Evolutionary conservation across 176 grass and related monocot species (phyloP).

Genomic region (Oryza australiensis): DNA sequence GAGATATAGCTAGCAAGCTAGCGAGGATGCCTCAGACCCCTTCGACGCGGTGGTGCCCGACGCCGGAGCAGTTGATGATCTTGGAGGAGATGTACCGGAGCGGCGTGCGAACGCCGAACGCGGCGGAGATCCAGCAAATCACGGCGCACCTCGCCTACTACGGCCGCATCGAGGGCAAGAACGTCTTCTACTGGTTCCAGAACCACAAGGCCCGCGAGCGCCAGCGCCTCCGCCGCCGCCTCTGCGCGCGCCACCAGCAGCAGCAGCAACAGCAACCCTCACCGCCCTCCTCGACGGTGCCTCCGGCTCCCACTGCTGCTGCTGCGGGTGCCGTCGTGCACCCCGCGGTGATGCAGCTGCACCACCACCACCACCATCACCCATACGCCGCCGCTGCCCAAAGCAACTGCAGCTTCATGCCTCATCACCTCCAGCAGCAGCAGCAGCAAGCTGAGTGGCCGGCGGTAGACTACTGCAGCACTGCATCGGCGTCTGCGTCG

Average conservation of each 20-base stretch:
- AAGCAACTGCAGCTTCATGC: slow-evolving; percentile 25
- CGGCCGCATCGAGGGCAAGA: slow-evolving; percentile 90
- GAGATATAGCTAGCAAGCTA: slow-evolving; percentile 5
- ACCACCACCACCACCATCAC: slow-evolving; percentile 37
- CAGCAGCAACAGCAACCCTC: slow-evolving; percentile 31
- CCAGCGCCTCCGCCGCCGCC: slow-evolving; percentile 68
- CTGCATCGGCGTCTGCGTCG: background rate
- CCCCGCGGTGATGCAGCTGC: slow-evolving; percentile 46
- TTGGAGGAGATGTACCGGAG: slow-evolving; percentile 89
- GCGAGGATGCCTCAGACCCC: slow-evolving; percentile 81
- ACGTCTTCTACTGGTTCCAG: slow-evolving; percentile 97
- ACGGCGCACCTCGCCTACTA: slow-evolving; percentile 82
- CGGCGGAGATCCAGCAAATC: slow-evolving; percentile 84
- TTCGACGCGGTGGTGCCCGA: slow-evolving; percentile 84
- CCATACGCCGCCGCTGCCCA: slow-evolving; percentile 18
- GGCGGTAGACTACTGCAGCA: slow-evolving; percentile 24
- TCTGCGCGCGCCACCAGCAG: slow-evolving; percentile 67
- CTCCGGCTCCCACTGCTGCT: background rate
- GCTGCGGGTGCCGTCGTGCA: background rate
- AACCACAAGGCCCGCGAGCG: slow-evolving; percentile 92
- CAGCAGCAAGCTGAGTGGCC: slow-evolving; percentile 45
- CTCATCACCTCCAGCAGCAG: slow-evolving; percentile 12
- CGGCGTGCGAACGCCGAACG: slow-evolving; percentile 75
- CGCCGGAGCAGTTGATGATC: slow-evolving; percentile 85
- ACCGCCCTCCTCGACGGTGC: background rate